phyloP scores from a whole-genome alignment of 768 basidiomycete genomes.

The Mycena sanguinolenta region DNA sequence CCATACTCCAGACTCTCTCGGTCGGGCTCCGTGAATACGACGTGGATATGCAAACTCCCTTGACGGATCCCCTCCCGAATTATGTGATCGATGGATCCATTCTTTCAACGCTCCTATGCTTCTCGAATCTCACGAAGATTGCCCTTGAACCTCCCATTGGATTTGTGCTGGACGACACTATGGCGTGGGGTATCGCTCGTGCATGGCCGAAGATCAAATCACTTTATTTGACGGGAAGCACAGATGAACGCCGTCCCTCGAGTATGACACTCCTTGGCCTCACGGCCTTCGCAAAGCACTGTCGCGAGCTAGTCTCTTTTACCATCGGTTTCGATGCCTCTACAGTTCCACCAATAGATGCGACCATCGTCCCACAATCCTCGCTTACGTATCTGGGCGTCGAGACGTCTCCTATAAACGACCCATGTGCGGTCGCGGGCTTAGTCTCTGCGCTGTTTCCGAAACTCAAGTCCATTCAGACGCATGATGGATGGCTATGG shows the following conservation, averaged over 20 bases:
- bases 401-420: not conserved
- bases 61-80: not conserved
- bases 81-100: not conserved
- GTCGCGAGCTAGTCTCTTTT: not conserved
- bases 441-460: not conserved
- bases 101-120: not conserved
- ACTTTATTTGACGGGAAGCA: not conserved
- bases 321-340: not conserved
- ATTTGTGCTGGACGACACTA: conserved; percentile 3
- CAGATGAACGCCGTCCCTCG: not conserved
- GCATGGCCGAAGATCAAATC: not conserved
- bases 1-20: not conserved
- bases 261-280: not conserved
- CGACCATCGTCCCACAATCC: not conserved
- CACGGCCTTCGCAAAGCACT: not conserved
- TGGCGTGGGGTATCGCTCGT: conserved; percentile 1
- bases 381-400: not conserved
- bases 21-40: not conserved
- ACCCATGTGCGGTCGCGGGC: not conserved
- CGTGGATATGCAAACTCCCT: not conserved
- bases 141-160: not conserved
- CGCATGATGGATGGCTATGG: not conserved
- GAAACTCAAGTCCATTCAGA: not conserved
- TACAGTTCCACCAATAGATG: conserved; percentile 1
- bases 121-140: not conserved